Evolutionary conservation across 2,329 filamentous ascomycete genomes (phyloP), one percentile per base, ranked within the genome.

Genomic region (Venturia carpophila): DNA sequence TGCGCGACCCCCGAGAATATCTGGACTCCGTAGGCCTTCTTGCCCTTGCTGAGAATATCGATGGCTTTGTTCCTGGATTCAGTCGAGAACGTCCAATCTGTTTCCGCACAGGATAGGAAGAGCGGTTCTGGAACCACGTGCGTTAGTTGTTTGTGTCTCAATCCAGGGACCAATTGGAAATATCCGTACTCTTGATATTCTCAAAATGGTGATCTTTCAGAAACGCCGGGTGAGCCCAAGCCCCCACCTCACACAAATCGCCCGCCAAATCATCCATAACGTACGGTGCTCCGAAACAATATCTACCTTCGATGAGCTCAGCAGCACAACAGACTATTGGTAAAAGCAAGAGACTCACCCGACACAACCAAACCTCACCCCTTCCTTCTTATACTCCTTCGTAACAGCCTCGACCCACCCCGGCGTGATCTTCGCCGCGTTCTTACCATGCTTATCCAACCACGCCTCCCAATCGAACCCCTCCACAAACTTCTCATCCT

Each of bases 161-260:
- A 21, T 1, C 30, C n/a, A 19, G 30, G 3, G 3, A 37, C 6
- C n/a, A 24, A 17, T 1, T 24, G 24, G 15, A 27, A 45, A 24
- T 5, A 3, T 42, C 58, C 45, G 15, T 17, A 64, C 63, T 77
- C 75, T 76, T 74, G 3, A 79, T 58, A 4, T 74, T 71, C 15
- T 67, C 67, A 64, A 82, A 80, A 65, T 82, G 78, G 34, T 74
- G 70, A 63, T 82, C 79, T 60, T 79, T 80, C 56, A 83, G 68
- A 66, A 79, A 78, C 0, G 80, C 77, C 1, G 81, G 81, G 67
- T 83, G 80, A 0, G 79, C 81, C 69, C 83, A 80, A 0, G 80
- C 81, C 1, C 81, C 81, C 0, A 73, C 80, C 1, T 71, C 70
- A 6, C 78, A 75, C 0, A 67, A 70, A 17, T 74, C 73, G 6